Evolutionary conservation across 1,139 yeast genomes (phyloP).

Genomic region (Yamadazyma atmosphaerica): DNA sequence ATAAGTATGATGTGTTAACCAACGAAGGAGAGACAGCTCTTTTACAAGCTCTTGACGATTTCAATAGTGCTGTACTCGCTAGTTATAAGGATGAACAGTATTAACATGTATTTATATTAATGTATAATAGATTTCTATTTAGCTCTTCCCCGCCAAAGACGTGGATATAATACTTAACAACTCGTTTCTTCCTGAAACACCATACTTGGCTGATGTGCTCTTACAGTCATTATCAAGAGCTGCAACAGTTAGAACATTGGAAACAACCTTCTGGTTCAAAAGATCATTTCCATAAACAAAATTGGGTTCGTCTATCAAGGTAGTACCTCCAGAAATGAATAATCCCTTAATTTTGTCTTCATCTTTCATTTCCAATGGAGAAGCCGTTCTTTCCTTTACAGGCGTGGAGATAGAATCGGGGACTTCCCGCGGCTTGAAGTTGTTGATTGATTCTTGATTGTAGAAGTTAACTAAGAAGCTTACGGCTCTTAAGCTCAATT

Average conservation of each 20-base stretch:
- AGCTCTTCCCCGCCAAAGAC: background rate
- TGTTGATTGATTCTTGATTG: slow-evolving; percentile 25
- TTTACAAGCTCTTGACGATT: slow-evolving; percentile 50
- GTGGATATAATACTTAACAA: slow-evolving; percentile 52
- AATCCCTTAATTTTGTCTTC: slow-evolving; percentile 30
- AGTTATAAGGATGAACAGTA: slow-evolving; percentile 40
- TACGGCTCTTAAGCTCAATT: slow-evolving; percentile 54
- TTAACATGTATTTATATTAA: slow-evolving; percentile 2
- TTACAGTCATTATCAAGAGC: slow-evolving; percentile 44
- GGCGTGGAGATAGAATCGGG: slow-evolving; percentile 13
- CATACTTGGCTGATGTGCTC: slow-evolving; percentile 61
- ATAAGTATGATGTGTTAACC: slow-evolving; percentile 43
- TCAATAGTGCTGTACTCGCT: slow-evolving; percentile 48
- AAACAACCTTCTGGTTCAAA: slow-evolving; percentile 31
- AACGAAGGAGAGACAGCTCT: slow-evolving; percentile 46
- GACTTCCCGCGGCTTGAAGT: slow-evolving; percentile 23
- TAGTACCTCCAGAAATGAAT: slow-evolving; percentile 68
- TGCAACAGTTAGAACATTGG: slow-evolving; percentile 61
- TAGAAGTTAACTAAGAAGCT: slow-evolving; percentile 44
- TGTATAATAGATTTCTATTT: no score
- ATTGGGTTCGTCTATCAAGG: slow-evolving; percentile 68
- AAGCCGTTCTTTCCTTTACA: slow-evolving; percentile 11
- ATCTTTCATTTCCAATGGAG: slow-evolving; percentile 4
- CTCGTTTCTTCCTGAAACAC: slow-evolving; percentile 78
- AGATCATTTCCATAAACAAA: slow-evolving; percentile 60